These are phyloP conservation scores for Pseudogymnoascus sp. DNA, from an alignment of 2,329 filamentous ascomycete species.

Conservation along the genomic window DNA sequence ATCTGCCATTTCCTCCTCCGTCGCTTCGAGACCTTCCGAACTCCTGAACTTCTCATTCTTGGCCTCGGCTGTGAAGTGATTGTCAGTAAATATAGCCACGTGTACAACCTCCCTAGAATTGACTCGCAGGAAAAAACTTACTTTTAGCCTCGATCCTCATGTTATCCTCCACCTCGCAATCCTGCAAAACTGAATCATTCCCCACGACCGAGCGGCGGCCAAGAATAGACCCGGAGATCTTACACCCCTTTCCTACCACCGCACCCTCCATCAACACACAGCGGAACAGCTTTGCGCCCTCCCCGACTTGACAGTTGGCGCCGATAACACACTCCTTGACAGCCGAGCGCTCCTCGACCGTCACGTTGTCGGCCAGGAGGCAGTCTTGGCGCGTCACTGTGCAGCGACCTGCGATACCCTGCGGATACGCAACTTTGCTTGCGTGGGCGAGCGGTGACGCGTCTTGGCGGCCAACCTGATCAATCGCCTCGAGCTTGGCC, in stretches of 20 bases:
- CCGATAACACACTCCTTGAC: conserved; percentile 90
- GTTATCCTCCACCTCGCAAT: conserved; percentile 91
- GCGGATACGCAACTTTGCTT: conserved; percentile 74
- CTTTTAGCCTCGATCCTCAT: conserved; percentile 73
- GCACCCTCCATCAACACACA: conserved; percentile 92
- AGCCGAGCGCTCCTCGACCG: conserved; percentile 79
- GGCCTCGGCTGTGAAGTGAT: conserved; percentile 47
- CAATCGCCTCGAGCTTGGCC: conserved; percentile 70
- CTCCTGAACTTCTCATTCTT: conserved; percentile 63
- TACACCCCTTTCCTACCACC: conserved; percentile 73
- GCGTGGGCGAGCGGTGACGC: conserved; percentile 70
- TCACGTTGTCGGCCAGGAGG: conserved; percentile 81
- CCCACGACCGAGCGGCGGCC: conserved; percentile 76
- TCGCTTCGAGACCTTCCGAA: conserved; percentile 58
- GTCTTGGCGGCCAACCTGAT: conserved; percentile 50
- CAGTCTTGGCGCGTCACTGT: conserved; percentile 78
- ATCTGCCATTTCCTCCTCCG: conserved; percentile 53
- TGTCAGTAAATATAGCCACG: conserved; percentile 18
- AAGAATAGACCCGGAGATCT: conserved; percentile 79
- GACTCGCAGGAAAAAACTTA: conserved; percentile 36
- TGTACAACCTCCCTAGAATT: neutral
- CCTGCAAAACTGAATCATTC: conserved; percentile 70
- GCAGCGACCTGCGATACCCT: conserved; percentile 70
- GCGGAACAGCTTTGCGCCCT: conserved; percentile 77
- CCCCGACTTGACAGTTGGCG: conserved; percentile 75